Evolutionary conservation across 495 filamentous ascomycete genomes (phyloP).

Genomic region (Mytilinidion resinicola): DNA sequence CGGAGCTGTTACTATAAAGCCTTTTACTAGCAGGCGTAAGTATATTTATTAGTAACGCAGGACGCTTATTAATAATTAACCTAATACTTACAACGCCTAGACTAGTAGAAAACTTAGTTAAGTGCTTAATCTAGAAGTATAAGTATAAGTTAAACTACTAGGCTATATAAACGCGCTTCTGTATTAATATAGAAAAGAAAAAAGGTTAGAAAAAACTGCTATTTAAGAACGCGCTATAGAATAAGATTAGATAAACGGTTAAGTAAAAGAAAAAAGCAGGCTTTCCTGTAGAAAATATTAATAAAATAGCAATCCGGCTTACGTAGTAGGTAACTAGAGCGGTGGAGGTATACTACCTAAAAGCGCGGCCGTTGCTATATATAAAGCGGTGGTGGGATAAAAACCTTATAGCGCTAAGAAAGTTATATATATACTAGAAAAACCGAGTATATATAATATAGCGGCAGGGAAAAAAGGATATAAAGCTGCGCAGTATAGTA

Average conservation of each 20-base stretch:
- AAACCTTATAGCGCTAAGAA: constrained; percentile 5
- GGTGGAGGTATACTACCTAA: background rate
- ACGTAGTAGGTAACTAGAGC: background rate
- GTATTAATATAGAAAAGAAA: background rate
- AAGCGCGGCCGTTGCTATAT: constrained; percentile 1
- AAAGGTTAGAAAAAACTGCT: background rate
- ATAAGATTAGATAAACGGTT: background rate
- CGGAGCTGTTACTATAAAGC: constrained; percentile 29
- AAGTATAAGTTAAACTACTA: too few relatives aligned
- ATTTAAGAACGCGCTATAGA: background rate
- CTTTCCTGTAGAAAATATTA: background rate
- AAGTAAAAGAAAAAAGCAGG: background rate
- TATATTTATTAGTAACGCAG: constrained; percentile 33
- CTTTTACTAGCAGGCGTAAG: constrained; percentile 35
- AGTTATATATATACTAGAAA: constrained; percentile 8
- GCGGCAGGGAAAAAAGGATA: constrained; percentile 7
- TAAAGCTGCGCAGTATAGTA: constrained; percentile 6
- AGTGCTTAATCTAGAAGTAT: too few relatives aligned
- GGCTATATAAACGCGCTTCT: too few relatives aligned
- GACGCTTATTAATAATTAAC: too few relatives aligned
- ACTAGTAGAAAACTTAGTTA: too few relatives aligned
- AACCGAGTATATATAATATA: constrained; percentile 1
- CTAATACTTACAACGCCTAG: too few relatives aligned
- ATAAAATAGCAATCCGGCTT: background rate
- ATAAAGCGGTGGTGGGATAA: constrained; percentile 5